Base-by-base conservation (phyloP, 495 filamentous ascomycete species). In the Cryomyces antarcticus region DNA sequence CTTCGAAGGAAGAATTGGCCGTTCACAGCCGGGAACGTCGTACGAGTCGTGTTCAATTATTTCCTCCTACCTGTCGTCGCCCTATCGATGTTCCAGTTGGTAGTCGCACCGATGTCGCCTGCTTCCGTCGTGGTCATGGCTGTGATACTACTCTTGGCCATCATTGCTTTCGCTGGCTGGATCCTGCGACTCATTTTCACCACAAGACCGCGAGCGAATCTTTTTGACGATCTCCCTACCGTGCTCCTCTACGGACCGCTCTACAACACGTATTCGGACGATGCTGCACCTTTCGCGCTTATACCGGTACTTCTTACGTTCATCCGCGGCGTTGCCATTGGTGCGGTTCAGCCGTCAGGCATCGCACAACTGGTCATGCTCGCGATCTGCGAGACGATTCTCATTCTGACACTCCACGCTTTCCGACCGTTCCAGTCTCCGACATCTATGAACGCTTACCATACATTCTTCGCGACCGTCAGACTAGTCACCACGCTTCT, bases 391-490 rank as follows among this genome's bases (percentile, higher is more conserved):
- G 89, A 97, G 62, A 77, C 96, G 30, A 79, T 94, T 35, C 75
- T 82, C 27, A 73, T 93, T n/a, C 62, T 95, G 30, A 86, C 86
- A 0, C 62, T 96, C 3, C 73, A 89, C 45, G 84, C 83, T 5
- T 92, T 95, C 59, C 73, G 83, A 13, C 89, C 89, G 9, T 97
- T 88, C 54, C 76, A 87, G 38, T 72, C 77, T 17, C 76, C 83
- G 31, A 96, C 92, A 0, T 94, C 86, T n/a, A 97, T 96, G 92
- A 96, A 95, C 54, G 68, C 80, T 4, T 94, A 92, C 52, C 88
- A 97, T 49, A 78, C 78, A 17, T 73, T 84, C 41, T 93, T 94
- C 56, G 72, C 85, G 2, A 62, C 73, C 9, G 62, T 93, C 11
- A 75, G 89, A 13, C 75, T 95, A 41, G 58, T 84, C 9, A 77